phyloP scores from a whole-genome alignment of 768 basidiomycete genomes.

The Mycena galericulata region DNA sequence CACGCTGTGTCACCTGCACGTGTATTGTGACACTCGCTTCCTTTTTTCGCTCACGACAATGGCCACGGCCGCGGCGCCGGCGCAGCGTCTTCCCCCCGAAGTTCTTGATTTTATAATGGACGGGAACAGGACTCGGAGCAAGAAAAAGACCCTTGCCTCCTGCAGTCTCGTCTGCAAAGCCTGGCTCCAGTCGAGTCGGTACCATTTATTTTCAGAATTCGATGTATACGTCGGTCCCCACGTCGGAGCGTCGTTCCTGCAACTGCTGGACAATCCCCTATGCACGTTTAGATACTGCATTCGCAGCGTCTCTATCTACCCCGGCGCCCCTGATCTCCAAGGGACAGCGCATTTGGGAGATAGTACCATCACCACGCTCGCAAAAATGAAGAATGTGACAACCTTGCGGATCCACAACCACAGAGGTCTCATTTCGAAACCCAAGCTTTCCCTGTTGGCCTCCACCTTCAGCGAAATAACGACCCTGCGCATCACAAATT shows the following conservation, averaged over 20 bases:
- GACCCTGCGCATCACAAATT: slow-evolving; percentile 4
- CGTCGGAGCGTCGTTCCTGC: slow-evolving; percentile 7
- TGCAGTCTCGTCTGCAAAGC: slow-evolving; percentile 17
- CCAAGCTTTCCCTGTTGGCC: background rate
- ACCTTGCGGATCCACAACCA: slow-evolving; percentile 16
- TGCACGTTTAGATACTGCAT: slow-evolving; percentile 22
- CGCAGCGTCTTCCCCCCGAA: slow-evolving; percentile 8
- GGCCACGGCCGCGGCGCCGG: background rate
- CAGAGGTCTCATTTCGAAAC: background rate
- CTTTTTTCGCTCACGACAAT: background rate
- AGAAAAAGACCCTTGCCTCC: background rate
- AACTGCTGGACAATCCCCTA: slow-evolving; percentile 3
- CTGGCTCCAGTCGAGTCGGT: slow-evolving; percentile 18
- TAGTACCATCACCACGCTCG: background rate
- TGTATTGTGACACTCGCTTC: background rate
- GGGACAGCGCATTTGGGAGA: slow-evolving; percentile 7
- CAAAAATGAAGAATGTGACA: background rate
- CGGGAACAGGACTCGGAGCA: background rate
- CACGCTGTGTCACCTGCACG: background rate
- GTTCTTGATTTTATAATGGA: slow-evolving; percentile 5
- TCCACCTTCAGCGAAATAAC: slow-evolving; percentile 5
- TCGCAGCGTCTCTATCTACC: slow-evolving; percentile 11
- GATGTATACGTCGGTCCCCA: slow-evolving; percentile 13
- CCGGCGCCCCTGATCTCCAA: background rate
- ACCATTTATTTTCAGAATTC: slow-evolving; percentile 20